Evolutionary conservation across 768 basidiomycete genomes (phyloP).

Genomic region (Russula sp.): DNA sequence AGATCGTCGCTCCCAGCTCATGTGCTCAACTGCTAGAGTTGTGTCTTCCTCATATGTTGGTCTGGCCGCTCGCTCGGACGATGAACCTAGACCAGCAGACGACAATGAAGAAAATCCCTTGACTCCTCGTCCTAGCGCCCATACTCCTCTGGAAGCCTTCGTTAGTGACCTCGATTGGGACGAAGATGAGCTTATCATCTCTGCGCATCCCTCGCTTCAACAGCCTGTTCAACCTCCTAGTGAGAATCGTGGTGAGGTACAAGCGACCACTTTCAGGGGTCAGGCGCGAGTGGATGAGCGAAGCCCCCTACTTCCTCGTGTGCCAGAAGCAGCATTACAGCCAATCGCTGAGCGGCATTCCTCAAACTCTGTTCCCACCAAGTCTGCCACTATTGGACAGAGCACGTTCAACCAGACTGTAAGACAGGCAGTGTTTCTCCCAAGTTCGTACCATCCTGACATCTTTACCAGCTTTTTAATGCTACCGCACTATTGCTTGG

Average conservation of each 20-base stretch:
- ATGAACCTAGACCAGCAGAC: not conserved
- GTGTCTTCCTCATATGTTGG: not conserved
- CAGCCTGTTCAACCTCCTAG: not conserved
- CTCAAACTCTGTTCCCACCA: not conserved
- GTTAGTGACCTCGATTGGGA: constrained; percentile 8
- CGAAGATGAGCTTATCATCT: not conserved
- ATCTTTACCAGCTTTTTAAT: constrained; percentile 63
- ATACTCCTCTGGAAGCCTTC: not conserved
- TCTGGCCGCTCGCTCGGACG: not conserved
- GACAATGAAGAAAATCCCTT: constrained; percentile 5
- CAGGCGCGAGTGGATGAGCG: constrained; percentile 4
- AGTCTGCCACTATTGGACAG: constrained; percentile 5
- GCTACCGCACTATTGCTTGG: constrained; percentile 80
- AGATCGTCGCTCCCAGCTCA: constrained; percentile 21
- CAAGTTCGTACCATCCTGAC: not conserved
- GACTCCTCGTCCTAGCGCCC: not conserved
- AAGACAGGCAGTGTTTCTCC: not conserved
- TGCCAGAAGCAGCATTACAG: not conserved
- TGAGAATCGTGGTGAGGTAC: not conserved
- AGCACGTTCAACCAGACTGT: constrained; percentile 26
- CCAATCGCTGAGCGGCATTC: not conserved
- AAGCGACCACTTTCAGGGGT: not conserved
- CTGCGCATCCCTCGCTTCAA: constrained; percentile 1
- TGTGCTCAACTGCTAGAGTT: constrained; percentile 4
- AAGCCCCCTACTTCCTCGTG: constrained; percentile 3